phyloP scores from a whole-genome alignment of 2,329 filamentous ascomycete genomes.

The Talaromyces funiculosus region DNA sequence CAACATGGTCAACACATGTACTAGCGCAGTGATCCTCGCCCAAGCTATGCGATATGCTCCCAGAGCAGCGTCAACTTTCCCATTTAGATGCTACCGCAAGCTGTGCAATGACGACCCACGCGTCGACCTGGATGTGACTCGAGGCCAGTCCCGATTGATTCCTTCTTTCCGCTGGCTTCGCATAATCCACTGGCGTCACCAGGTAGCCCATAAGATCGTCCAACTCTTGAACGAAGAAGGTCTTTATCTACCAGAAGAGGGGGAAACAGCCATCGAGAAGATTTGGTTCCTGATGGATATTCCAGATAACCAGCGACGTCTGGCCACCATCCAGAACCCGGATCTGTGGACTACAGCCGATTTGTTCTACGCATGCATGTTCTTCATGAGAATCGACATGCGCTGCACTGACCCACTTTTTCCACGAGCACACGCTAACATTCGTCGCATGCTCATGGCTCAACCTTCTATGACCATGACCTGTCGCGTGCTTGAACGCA shows the following conservation, averaged over 20 bases:
- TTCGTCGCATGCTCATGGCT: conserved; percentile 56
- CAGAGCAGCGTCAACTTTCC: conserved; percentile 53
- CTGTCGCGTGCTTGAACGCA: conserved; percentile 55
- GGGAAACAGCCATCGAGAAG: conserved; percentile 52
- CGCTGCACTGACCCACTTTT: conserved; percentile 59
- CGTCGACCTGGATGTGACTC: conserved; percentile 18
- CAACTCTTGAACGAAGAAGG: conserved; percentile 54
- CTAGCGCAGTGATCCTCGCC: conserved; percentile 53
- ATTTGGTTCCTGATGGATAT: conserved; percentile 71
- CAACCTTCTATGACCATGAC: conserved; percentile 54
- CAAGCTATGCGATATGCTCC: conserved; percentile 53
- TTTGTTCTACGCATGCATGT: conserved; percentile 57
- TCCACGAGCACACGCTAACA: conserved; percentile 45
- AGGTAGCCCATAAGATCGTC: conserved; percentile 57
- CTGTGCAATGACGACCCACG: conserved; percentile 58
- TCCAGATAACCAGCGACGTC: conserved; percentile 51
- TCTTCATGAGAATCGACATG: conserved; percentile 69
- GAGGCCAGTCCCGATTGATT: conserved; percentile 44
- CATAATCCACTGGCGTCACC: conserved; percentile 58
- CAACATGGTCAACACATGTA: conserved; percentile 53
- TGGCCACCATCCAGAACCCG: conserved; percentile 49
- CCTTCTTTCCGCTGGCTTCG: conserved; percentile 63
- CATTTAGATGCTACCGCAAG: conserved; percentile 53
- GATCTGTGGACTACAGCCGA: conserved; percentile 55
- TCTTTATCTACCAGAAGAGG: conserved; percentile 49